Base-by-base conservation (phyloP, 2,329 filamentous ascomycete genomes). In the Emergomyces orientalis region DNA sequence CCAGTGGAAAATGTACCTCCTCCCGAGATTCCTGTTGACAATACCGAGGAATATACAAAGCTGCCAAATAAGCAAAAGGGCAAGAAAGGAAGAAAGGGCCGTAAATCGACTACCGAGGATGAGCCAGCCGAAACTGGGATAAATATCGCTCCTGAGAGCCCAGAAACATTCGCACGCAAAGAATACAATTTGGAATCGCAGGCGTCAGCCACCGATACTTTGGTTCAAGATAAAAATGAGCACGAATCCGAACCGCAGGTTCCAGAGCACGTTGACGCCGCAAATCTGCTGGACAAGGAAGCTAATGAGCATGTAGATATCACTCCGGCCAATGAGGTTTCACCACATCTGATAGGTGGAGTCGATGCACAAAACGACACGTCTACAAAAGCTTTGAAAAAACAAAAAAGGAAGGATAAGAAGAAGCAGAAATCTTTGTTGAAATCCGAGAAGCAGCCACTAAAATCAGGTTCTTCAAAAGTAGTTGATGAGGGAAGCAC, bases 371-470 rank as follows among this genome's bases (percentile, higher is more conserved):
- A 62, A 51, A 60, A 52, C 54, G 37, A 60, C 49, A 58, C 60
- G 39, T 43, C 51, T 49, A 39, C 37, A 8, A 61, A 56, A 14
- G 59, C 68, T 41, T 59, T 22, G 13, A 71, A 67, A 61, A 70
- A 67, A 55, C 70, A 72, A 65, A 68, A 66, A 1, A 69, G 67
- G 63, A 72, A 71, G 49, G 67, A 70, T 13, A 70, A 67, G 62
- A 70, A 69, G 62, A 68, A 68, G 59, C 65, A 63, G 9, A 64
- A 64, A 30, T 55, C 63, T 58, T 60, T 62, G 14, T 14, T 63
- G 25, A 58, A 63, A 30, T 19, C 54, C n/a, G 43, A 51, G 19
- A 34, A 49, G n/a, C 56, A 59, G 30, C 49, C 47, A 14, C 19
- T n/a, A 7, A 41, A 59, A 9, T 47, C 39, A 59, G 9, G 27